These are phyloP conservation scores for Centella asiatica DNA, from an alignment of 129 eudicot genomes.

Conservation along the genomic window DNA sequence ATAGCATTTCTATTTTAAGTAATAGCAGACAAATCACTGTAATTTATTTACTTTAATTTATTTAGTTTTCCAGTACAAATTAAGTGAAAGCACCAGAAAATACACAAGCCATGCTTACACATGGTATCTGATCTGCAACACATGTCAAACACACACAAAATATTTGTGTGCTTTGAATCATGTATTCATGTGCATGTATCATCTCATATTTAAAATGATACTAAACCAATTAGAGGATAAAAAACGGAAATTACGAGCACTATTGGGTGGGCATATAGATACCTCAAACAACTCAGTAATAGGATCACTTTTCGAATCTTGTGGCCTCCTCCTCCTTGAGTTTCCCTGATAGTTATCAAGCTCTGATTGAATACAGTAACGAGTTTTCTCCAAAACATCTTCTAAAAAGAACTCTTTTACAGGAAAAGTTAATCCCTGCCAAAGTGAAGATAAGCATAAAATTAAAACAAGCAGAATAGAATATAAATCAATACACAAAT, in stretches of 20 bases:
- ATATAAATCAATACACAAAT: background rate
- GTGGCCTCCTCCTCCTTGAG: constrained; percentile 55
- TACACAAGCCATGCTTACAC: background rate
- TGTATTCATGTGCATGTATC: too few species aligned
- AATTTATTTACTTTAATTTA: too few species aligned
- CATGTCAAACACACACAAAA: too few species aligned
- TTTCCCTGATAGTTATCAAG: constrained; percentile 46
- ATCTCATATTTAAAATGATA: too few species aligned
- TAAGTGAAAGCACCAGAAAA: background rate
- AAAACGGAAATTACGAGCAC: background rate
- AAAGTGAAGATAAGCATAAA: too few species aligned
- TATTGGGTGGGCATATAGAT: constrained; percentile 15
- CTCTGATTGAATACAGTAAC: constrained; percentile 50
- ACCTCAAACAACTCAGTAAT: constrained; percentile 74
- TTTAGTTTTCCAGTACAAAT: too few species aligned
- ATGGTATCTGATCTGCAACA: too few species aligned
- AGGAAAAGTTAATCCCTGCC: constrained; percentile 83
- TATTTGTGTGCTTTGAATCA: too few species aligned
- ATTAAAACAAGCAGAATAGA: too few species aligned
- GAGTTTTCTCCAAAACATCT: constrained; percentile 80
- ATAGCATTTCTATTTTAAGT: background rate
- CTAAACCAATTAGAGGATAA: too few species aligned
- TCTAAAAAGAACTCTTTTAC: constrained; percentile 77
- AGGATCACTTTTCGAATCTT: constrained; percentile 70
- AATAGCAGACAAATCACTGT: background rate